phyloP scores from a whole-genome alignment of 139 green algal species.

The Asterochloris erici region DNA sequence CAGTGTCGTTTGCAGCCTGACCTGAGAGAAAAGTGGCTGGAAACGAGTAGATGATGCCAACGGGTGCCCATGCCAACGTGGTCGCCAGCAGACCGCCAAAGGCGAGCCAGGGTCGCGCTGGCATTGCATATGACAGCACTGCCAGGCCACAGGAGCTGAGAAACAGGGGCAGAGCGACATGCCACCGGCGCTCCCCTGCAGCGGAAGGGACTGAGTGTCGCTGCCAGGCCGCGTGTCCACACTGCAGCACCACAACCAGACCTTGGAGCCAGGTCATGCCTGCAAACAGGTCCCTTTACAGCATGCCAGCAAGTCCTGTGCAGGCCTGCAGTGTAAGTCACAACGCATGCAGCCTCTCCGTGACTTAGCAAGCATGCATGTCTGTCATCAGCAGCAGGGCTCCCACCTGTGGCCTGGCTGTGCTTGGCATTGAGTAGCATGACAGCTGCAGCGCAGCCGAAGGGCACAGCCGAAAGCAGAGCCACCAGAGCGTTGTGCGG shows the following conservation, averaged over 20 bases:
- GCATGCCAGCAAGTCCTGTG: no score
- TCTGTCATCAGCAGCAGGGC: not conserved
- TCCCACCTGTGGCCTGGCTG: slow-evolving; percentile 18
- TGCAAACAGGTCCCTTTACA: no score
- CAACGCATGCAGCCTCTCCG: no score
- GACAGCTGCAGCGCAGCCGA: slow-evolving; percentile 26
- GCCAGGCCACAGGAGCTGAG: not conserved
- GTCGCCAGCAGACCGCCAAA: slow-evolving; percentile 24
- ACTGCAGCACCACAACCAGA: no score
- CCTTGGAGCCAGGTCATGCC: no score
- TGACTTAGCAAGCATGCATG: no score
- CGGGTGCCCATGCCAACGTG: slow-evolving; percentile 17
- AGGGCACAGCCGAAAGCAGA: slow-evolving; percentile 31
- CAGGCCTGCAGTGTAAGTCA: no score
- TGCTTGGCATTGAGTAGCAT: slow-evolving; percentile 24
- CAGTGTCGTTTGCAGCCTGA: not conserved
- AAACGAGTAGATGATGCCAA: slow-evolving; percentile 28
- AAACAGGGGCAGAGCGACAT: slow-evolving; percentile 8
- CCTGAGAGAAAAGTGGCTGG: slow-evolving; percentile 44
- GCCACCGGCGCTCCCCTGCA: slow-evolving; percentile 21
- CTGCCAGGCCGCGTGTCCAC: no score
- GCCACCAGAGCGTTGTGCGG: slow-evolving; percentile 19
- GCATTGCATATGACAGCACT: not conserved
- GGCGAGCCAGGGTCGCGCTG: not conserved
- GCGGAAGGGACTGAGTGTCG: no score